Conservation (phyloP, 805 yeast genomes). For the Zygoascus ofunaensis region DNA sequence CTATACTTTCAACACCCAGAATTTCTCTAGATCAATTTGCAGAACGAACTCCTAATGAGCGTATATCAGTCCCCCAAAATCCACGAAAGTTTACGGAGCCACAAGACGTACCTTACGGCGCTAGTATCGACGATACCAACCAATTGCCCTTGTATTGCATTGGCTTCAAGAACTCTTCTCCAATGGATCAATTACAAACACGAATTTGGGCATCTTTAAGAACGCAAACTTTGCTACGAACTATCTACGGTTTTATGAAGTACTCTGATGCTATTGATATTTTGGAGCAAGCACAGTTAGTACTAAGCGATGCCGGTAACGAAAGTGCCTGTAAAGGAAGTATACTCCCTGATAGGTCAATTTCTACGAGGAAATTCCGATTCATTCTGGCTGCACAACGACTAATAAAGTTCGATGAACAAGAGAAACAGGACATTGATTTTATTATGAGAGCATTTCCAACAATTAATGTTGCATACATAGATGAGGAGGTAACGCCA, state of each 20-base stretch:
- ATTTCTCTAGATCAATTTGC: neutral
- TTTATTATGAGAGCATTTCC: conserved; percentile 78
- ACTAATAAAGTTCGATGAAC: conserved; percentile 60
- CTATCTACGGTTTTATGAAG: conserved; percentile 77
- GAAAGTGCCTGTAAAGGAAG: neutral
- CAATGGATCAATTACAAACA: conserved; percentile 58
- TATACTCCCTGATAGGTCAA: conserved; percentile 18
- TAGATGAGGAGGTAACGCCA: conserved; percentile 11
- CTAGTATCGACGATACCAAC: neutral
- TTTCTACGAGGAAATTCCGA: conserved; percentile 79
- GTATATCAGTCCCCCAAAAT: neutral
- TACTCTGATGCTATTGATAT: conserved; percentile 53
- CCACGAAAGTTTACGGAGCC: conserved; percentile 15
- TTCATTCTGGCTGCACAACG: conserved; percentile 82
- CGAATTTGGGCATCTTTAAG: conserved; percentile 82
- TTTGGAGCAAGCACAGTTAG: neutral
- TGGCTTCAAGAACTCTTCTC: conserved; percentile 61
- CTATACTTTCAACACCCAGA: neutral
- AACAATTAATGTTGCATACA: conserved; percentile 45
- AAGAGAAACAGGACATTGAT: conserved; percentile 74
- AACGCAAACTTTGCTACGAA: conserved; percentile 74
- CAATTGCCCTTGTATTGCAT: conserved; percentile 55
- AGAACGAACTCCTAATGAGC: neutral
- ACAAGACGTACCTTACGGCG: neutral
- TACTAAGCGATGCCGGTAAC: neutral